Evolutionary conservation across 257 asterid genomes (phyloP).

Genomic region (Oldenlandia corymbosa): DNA sequence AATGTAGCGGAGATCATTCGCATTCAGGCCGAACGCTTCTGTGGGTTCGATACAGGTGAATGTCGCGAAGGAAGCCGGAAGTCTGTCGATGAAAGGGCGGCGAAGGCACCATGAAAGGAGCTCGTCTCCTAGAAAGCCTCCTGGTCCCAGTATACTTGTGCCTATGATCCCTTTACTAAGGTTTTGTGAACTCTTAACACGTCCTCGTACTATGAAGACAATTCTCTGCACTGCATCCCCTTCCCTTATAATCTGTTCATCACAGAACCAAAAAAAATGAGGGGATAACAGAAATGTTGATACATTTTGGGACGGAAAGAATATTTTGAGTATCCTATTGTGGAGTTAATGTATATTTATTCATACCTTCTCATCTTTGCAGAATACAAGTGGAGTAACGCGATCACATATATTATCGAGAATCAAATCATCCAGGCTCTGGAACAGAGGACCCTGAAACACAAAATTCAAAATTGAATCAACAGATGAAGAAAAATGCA

Average conservation of each 20-base stretch:
- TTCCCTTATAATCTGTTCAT: constrained; percentile 72
- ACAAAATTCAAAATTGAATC: not conserved
- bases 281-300: too few species aligned
- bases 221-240: constrained; percentile 81
- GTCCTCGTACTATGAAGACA: constrained; percentile 73
- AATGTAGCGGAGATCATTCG: constrained; percentile 57
- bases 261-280: not conserved
- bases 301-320: too few species aligned
- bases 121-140: constrained; percentile 87
- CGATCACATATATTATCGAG: constrained; percentile 97
- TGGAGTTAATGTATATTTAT: too few species aligned
- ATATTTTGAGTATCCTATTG: too few species aligned
- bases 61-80: constrained; percentile 87
- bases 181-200: constrained; percentile 60
- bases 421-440: constrained; percentile 77
- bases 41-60: constrained; percentile 64
- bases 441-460: constrained; percentile 76
- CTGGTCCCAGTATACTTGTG: constrained; percentile 57
- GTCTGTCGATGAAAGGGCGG: constrained; percentile 71
- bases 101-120: constrained; percentile 94
- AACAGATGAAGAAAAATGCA: too few species aligned
- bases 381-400: constrained; percentile 71
- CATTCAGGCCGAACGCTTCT: constrained; percentile 68
- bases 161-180: constrained; percentile 74
- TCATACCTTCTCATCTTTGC: constrained; percentile 79